Base-by-base conservation (phyloP, 108 stramenopile species). In the Fragilaria crotonensis region DNA sequence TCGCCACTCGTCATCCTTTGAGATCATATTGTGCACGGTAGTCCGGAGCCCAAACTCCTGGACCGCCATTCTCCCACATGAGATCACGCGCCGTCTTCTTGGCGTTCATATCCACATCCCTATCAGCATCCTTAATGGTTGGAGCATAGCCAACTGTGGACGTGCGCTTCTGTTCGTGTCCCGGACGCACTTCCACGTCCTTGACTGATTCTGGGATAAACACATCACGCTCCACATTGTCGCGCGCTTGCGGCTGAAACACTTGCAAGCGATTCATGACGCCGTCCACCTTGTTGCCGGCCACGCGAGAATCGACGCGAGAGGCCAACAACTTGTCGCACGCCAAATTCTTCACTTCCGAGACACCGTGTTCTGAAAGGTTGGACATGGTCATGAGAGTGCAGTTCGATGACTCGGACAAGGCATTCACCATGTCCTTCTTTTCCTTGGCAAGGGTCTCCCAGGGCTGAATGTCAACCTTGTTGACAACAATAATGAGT, bases 261-360 rank as follows among this genome's bases (percentile, higher is more conserved):
- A 99, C 98, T 58, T 96, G 96, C 26, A 99, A 64, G n/a, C 98
- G 87, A 61, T 96, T 94, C 85, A 97, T 93, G 36, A 97, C 90
- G 23, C 81, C 86, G 7, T 90, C 93, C 9, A 95, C 78, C 89
- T 96, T 97, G 63, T 95, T 97, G 5, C 89, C 83, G 19, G 76
- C 55, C 25, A 96, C 76, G 26, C 93, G 83, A 21, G 85, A 71
- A 58, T 97, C 97, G 26, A 98, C 96, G 19, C 98, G 80, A 25
- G 87, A 75, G 44, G 77, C 90, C 57, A 97, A 71, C 21, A 99
- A 75, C 53, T 90, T 94, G 60, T 99, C 98, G 64, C 98, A 99
- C 7, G 98, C 97, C 21, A 68, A 56, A 53, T 68, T 76, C 74
- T 96, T 96, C 45, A 99, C 95, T 32, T 80, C 81, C 45, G 79